Evolutionary conservation across 306 rosid genomes (phyloP).

Genomic region (Adenanthera pavonina): DNA sequence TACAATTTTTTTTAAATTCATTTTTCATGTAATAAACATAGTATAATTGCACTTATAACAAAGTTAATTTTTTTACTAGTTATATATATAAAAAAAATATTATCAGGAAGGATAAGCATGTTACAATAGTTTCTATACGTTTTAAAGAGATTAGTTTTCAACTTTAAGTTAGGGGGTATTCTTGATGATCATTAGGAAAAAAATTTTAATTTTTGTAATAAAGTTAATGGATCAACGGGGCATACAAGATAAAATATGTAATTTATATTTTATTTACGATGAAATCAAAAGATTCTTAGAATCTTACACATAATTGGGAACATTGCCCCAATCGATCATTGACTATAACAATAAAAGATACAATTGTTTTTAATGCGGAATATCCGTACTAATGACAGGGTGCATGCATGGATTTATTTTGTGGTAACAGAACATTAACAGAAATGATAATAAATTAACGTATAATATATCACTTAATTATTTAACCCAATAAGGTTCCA

Average conservation of each 20-base stretch:
- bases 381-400: background rate
- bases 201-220: too few relatives aligned
- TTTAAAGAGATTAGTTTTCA: too few relatives aligned
- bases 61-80: too few relatives aligned
- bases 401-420: background rate
- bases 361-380: background rate
- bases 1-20: too few relatives aligned
- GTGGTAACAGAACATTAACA: background rate
- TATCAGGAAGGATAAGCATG: too few relatives aligned
- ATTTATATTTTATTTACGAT: background rate
- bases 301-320: background rate
- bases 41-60: too few relatives aligned
- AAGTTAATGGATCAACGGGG: too few relatives aligned
- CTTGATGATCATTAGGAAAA: too few relatives aligned
- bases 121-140: too few relatives aligned
- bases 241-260: background rate
- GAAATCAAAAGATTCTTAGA: background rate
- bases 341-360: background rate
- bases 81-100: too few relatives aligned
- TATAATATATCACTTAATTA: background rate
- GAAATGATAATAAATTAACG: background rate
- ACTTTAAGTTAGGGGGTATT: too few relatives aligned
- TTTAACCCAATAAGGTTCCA: background rate
- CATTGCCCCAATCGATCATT: background rate
- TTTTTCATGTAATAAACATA: too few relatives aligned